Evolutionary conservation across 1,284 basidiomycete species (phyloP).

Genomic region (Takashimella koratensis): DNA sequence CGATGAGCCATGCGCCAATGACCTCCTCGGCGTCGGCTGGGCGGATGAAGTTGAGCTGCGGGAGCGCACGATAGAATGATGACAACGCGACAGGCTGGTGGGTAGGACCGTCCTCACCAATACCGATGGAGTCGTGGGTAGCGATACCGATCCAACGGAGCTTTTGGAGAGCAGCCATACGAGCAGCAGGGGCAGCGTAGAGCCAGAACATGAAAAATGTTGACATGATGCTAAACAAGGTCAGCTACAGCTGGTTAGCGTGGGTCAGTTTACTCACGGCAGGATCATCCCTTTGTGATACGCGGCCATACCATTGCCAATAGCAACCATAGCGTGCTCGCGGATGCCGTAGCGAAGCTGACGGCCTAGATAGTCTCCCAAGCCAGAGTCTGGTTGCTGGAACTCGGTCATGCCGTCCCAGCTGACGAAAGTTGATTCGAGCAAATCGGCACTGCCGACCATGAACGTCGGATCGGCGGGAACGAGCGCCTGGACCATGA

Average conservation of each 20-base stretch:
- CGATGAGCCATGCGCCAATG: conserved; percentile 21
- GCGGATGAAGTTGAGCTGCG: conserved; percentile 21
- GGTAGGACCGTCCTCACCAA: conserved; percentile 30
- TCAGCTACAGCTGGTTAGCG: conserved; percentile 74
- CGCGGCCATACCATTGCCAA: conserved; percentile 21
- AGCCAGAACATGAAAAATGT: conserved; percentile 37
- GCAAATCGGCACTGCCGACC: conserved; percentile 24
- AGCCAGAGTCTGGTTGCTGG: conserved; percentile 19
- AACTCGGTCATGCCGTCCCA: conserved; percentile 22
- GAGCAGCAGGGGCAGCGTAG: conserved; percentile 28
- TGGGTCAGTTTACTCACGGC: conserved; percentile 10
- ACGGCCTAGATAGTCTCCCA: conserved; percentile 26
- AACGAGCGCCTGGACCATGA: conserved; percentile 20
- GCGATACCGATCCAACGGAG: conserved; percentile 26
- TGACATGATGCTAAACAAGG: conserved; percentile 70
- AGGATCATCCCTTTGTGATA: conserved; percentile 23
- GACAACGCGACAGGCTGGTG: conserved; percentile 27
- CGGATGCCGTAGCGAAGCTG: conserved; percentile 28
- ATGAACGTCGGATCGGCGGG: conserved; percentile 18
- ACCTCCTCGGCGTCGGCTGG: conserved; percentile 31
- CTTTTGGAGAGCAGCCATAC: conserved; percentile 26
- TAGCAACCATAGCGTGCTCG: conserved; percentile 22
- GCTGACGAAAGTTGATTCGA: conserved; percentile 24
- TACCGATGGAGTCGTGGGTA: conserved; percentile 28
- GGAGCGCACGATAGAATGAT: conserved; percentile 22